These are phyloP conservation scores for Trichoderma gracile DNA, from an alignment of 2,329 filamentous ascomycete species.

Conservation along the genomic window DNA sequence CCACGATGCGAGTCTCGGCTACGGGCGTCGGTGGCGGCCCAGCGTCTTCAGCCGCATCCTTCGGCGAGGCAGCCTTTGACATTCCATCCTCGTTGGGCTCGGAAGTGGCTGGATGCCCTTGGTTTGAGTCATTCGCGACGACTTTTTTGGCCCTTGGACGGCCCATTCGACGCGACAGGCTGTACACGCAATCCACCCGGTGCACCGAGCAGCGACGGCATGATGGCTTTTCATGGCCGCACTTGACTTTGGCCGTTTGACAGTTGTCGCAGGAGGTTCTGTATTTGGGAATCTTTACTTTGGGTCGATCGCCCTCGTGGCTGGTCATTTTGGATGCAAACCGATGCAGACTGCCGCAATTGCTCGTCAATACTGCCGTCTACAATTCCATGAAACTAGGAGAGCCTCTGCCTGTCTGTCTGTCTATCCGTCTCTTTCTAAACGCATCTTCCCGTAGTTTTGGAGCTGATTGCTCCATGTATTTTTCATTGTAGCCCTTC, in stretches of 20 bases:
- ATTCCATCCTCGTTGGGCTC: background rate
- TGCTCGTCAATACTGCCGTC: background rate
- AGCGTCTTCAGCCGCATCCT: background rate
- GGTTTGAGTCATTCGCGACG: background rate
- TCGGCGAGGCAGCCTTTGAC: background rate
- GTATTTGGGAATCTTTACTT: constrained; percentile 11
- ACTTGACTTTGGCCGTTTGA: constrained; percentile 21
- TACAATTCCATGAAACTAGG: background rate
- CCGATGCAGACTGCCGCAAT: background rate
- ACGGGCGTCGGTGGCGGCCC: background rate
- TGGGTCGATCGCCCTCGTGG: background rate
- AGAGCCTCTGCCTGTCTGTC: background rate
- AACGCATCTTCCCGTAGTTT: background rate
- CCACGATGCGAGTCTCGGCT: background rate
- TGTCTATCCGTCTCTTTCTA: no score
- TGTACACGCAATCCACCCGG: constrained; percentile 21
- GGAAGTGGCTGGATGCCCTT: background rate
- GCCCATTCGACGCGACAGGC: constrained; percentile 24
- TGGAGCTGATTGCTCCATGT: background rate
- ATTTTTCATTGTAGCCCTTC: no score
- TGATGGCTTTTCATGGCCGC: constrained; percentile 21
- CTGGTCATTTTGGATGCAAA: constrained; percentile 14
- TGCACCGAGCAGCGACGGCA: constrained; percentile 19
- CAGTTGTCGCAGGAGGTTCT: constrained; percentile 24
- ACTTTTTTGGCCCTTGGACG: constrained; percentile 19